Percentiles rank a stretch among this genome's conserved stretches.
Conservation (phyloP, 2,329 filamentous ascomycete species). For the Sordariomycetes sp. region DNA sequence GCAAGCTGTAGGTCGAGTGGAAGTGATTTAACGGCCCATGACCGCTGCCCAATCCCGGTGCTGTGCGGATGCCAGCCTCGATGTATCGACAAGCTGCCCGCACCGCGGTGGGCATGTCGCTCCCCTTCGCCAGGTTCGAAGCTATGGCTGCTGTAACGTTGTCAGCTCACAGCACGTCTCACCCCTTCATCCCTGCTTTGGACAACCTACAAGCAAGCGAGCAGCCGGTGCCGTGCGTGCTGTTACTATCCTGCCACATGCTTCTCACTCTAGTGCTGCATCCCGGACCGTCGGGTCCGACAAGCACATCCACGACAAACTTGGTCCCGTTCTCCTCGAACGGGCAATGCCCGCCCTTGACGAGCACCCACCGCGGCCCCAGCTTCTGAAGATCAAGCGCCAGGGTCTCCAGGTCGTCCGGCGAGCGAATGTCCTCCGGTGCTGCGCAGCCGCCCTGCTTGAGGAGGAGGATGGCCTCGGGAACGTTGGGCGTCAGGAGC, state of each 20-base stretch:
- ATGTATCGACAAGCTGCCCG: conserved; percentile 61
- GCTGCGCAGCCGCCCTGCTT: conserved; percentile 33
- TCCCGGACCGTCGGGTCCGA: conserved; percentile 45
- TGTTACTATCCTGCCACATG: conserved; percentile 61
- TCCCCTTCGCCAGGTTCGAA: conserved; percentile 57
- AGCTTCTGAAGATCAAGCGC: conserved; percentile 56
- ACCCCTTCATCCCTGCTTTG: too few relatives aligned
- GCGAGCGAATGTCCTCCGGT: conserved; percentile 31
- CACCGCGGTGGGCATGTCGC: conserved; percentile 50
- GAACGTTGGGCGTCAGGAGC: conserved; percentile 68
- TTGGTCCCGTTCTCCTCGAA: conserved; percentile 54
- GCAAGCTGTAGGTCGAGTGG: conserved; percentile 58
- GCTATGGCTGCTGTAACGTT: conserved; percentile 58
- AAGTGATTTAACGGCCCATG: conserved; percentile 73
- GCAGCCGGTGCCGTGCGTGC: conserved; percentile 93
- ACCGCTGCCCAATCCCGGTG: conserved; percentile 53
- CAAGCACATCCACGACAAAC: conserved; percentile 69
- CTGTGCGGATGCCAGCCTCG: conserved; percentile 60
- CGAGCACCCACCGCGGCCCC: conserved; percentile 70
- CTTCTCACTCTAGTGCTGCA: conserved; percentile 58
- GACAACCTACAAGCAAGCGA: conserved; percentile 70
- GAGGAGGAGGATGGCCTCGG: conserved; percentile 61
- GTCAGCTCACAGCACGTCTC: not conserved
- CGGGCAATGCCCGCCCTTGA: conserved; percentile 89
- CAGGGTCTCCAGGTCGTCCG: conserved; percentile 60